Base-by-base conservation (phyloP, 108 stramenopile species). In the Cyclotella atomus region DNA sequence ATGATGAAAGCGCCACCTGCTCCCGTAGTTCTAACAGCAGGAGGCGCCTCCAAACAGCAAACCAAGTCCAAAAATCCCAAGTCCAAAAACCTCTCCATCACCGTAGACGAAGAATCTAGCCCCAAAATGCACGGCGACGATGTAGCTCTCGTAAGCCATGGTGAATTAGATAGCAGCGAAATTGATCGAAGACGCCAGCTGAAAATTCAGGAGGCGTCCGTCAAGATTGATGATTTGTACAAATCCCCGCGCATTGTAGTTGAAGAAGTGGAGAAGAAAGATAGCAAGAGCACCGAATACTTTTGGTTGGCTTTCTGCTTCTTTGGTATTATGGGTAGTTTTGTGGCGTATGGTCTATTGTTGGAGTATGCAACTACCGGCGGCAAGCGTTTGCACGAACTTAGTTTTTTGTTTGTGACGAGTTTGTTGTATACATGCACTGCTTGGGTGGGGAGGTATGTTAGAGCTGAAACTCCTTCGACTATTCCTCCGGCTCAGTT, bases 371-470 rank as follows among this genome's bases (percentile, higher is more conserved):
- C 97, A 6, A 99, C 98, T 12, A 79, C 76, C 59, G 97, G 94
- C 36, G 97, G 95, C 1, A 83, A 95, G 21, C 87, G 94, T 63
- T 77, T 99, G 17, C 98, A 98, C 68, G 98, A 99, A 85, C 68
- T 99, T 14, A 84, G 82, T 60, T 95, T 99, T 71, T 74, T 99
- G 8, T 98, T 99, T 83, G 96, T 99, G 8, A 99, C 98, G 9
- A 90, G 90, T 17, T 70, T 81, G 29, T 71, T 99, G 68, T 99
- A 99, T 74, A 95, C 95, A 1, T n/a, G 92, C 29, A 92, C 91
- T 7, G 94, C 91, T 28, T 89, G 87, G 10, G 88, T 87, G n/a
- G 94, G 91, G 44, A 76, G 90, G 15, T 89, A 91, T 68, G 88
- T 97, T 16, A 82, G 95, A 24, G 92, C 89, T 2, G 97, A 97